These are phyloP conservation scores for Musa beccarii DNA, from an alignment of 176 grass and related monocot species.

Conservation along the genomic window DNA sequence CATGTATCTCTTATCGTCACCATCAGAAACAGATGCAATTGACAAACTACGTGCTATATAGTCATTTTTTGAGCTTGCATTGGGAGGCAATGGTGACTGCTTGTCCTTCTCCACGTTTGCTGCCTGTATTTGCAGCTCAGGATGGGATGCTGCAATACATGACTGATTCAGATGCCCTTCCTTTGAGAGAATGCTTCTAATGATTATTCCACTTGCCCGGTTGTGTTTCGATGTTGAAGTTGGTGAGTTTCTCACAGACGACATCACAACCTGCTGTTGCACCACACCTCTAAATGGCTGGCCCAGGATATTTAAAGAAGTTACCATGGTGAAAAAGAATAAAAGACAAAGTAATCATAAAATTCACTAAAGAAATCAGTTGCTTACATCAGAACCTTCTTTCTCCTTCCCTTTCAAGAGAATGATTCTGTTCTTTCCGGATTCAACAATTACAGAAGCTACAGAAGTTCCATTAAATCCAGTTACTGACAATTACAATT, in stretches of 20 bases:
- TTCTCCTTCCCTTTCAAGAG: constrained; percentile 76
- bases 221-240: constrained; percentile 50
- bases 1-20: constrained; percentile 56
- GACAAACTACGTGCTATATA: constrained; percentile 15
- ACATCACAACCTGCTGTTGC: constrained; percentile 30
- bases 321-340: constrained; percentile 1
- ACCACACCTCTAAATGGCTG: constrained; percentile 44
- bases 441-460: constrained; percentile 36
- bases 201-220: constrained; percentile 49
- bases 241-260: constrained; percentile 29
- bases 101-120: constrained; percentile 53
- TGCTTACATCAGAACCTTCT: constrained; percentile 58
- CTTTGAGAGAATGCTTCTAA: constrained; percentile 72
- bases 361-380: neutral
- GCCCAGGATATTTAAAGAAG: constrained; percentile 9
- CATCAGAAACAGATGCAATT: constrained; percentile 29
- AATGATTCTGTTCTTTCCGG: constrained; percentile 68
- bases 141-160: constrained; percentile 28
- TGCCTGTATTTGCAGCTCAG: constrained; percentile 40
- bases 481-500: constrained; percentile 28
- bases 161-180: constrained; percentile 29
- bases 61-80: constrained; percentile 37
- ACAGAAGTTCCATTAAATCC: constrained; percentile 34
- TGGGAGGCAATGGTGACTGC: constrained; percentile 41
- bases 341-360: constrained; percentile 16